phyloP scores from a whole-genome alignment of 2,329 filamentous ascomycete genomes.

The Cadophora sp. region DNA sequence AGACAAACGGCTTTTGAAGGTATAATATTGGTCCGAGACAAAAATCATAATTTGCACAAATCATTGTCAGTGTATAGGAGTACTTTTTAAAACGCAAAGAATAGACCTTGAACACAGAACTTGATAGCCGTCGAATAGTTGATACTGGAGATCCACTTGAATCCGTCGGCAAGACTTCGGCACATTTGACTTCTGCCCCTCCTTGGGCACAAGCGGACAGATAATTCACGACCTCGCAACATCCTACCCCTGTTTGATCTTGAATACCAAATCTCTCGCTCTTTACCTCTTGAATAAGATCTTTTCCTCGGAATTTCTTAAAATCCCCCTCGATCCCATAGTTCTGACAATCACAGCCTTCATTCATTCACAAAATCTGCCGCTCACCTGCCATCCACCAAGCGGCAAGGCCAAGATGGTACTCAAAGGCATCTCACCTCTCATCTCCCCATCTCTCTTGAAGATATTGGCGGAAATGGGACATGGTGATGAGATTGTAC shows the following conservation, averaged over 20 bases:
- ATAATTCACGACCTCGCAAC: background rate
- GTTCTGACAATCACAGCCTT: background rate
- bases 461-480: conserved; percentile 18
- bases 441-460: conserved; percentile 17
- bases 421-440: conserved; percentile 19
- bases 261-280: background rate
- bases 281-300: background rate
- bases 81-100: no score
- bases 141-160: background rate
- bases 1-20: no score
- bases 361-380: background rate
- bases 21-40: no score
- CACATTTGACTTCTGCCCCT: background rate
- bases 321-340: background rate
- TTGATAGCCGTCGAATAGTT: no score
- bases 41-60: no score
- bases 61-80: no score
- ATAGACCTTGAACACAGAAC: no score
- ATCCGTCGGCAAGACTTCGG: background rate
- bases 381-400: background rate
- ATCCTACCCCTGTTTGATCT: background rate
- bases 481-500: conserved; percentile 15
- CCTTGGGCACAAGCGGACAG: background rate
- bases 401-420: background rate
- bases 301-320: background rate